phyloP scores from a whole-genome alignment of 352 stramenopile genomes.

The Globisporangium irregulare region DNA sequence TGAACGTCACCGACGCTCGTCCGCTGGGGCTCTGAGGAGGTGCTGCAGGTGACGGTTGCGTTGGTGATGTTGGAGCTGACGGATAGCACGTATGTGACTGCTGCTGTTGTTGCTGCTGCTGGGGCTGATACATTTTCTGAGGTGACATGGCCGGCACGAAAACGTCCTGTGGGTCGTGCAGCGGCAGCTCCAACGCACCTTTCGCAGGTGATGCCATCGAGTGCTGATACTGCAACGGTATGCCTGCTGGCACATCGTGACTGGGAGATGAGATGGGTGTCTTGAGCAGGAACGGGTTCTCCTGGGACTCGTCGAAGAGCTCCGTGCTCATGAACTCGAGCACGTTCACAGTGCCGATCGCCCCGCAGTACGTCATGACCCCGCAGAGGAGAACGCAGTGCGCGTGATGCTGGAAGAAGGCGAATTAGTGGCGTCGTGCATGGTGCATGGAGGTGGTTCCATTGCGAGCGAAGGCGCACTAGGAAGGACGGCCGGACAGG shows the following conservation, averaged over 20 bases:
- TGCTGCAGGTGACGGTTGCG: not conserved
- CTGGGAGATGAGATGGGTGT: conserved; percentile 1
- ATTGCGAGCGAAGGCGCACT: not conserved
- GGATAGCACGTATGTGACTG: not conserved
- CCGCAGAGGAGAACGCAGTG: not conserved
- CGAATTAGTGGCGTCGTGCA: not conserved
- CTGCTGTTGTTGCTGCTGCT: not conserved
- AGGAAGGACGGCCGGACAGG: not conserved
- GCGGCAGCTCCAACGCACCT: conserved; percentile 27
- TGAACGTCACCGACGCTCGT: conserved; percentile 37
- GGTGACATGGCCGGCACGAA: not conserved
- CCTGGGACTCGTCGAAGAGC: conserved; percentile 67
- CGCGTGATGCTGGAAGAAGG: not conserved
- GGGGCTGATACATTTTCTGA: not conserved
- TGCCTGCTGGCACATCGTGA: conserved; percentile 12
- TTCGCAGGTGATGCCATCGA: not conserved
- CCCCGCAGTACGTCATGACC: conserved; percentile 48
- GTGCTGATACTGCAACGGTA: not conserved
- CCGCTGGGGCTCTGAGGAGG: not conserved
- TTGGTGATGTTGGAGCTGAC: not conserved
- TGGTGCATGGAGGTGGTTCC: not conserved
- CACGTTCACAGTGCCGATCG: conserved; percentile 67
- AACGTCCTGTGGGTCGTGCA: conserved; percentile 26
- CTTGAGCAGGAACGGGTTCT: conserved; percentile 64
- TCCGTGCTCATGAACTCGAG: conserved; percentile 67